Percentiles rank a stretch among this genome's conserved stretches.
phyloP scores from a whole-genome alignment of 495 filamentous ascomycete species.

The Xylaria acuta region DNA sequence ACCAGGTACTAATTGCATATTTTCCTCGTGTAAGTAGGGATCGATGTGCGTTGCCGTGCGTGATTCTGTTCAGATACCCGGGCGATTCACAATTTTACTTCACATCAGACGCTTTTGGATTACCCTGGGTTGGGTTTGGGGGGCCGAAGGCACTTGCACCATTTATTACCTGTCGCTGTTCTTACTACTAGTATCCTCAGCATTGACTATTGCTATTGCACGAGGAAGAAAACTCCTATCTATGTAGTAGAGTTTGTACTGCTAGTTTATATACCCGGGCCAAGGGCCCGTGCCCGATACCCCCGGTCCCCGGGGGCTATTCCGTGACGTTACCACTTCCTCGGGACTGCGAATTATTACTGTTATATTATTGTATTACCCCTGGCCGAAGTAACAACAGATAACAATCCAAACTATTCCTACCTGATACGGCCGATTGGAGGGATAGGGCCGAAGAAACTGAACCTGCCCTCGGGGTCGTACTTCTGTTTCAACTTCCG shows the following conservation, averaged over 20 bases:
- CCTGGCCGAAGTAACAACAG: background rate
- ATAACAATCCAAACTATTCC: background rate
- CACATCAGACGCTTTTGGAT: background rate
- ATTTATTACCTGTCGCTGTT: background rate
- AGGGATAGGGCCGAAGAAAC: conserved; percentile 52
- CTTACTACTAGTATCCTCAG: too few relatives aligned
- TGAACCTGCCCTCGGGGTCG: conserved; percentile 36
- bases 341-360: background rate
- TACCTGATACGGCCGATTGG: conserved; percentile 51
- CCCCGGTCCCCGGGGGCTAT: too few relatives aligned
- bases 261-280: too few relatives aligned
- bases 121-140: background rate
- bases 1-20: too few relatives aligned
- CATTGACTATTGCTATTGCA: too few relatives aligned
- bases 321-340: background rate
- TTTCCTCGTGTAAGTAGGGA: too few relatives aligned
- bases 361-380: background rate
- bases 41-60: too few relatives aligned
- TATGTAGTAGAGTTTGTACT: too few relatives aligned
- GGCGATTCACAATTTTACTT: background rate
- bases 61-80: background rate
- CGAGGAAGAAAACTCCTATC: too few relatives aligned
- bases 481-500: conserved; percentile 38
- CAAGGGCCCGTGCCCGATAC: too few relatives aligned
- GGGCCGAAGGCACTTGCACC: background rate